Evolutionary conservation across 1,284 basidiomycete genomes (phyloP).

Genomic region (Schizophyllum commune): DNA sequence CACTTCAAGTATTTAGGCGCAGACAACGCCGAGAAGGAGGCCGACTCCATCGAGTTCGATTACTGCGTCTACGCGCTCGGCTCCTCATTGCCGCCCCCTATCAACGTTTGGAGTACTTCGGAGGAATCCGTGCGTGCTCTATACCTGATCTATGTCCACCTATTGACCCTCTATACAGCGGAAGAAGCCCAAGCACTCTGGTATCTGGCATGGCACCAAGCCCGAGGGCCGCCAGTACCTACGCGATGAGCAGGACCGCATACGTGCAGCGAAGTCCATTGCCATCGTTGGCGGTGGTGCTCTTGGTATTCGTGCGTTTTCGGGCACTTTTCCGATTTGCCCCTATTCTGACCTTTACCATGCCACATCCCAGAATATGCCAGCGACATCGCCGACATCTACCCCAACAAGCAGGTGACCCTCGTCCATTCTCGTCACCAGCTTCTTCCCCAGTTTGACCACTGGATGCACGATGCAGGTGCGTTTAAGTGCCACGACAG

Average conservation of each 20-base stretch:
- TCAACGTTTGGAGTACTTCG: constrained; percentile 41
- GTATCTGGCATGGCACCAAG: constrained; percentile 36
- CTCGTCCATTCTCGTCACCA: constrained; percentile 59
- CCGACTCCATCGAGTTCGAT: constrained; percentile 33
- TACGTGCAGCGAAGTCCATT: constrained; percentile 36
- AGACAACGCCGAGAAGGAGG: constrained; percentile 20
- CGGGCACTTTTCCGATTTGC: neutral
- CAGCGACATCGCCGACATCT: constrained; percentile 57
- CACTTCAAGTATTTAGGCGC: constrained; percentile 33
- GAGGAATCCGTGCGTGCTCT: neutral
- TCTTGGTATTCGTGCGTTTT: constrained; percentile 49
- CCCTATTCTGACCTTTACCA: neutral
- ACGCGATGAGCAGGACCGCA: constrained; percentile 33
- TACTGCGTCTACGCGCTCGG: constrained; percentile 55
- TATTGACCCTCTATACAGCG: neutral
- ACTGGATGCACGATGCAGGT: constrained; percentile 50
- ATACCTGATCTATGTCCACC: neutral
- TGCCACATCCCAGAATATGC: constrained; percentile 43
- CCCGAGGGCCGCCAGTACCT: constrained; percentile 40
- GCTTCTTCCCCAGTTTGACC: constrained; percentile 54
- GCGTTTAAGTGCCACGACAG: constrained; percentile 8
- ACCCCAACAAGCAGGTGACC: constrained; percentile 52
- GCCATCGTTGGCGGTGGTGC: constrained; percentile 57
- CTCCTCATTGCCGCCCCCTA: constrained; percentile 46
- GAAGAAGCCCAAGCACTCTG: constrained; percentile 3